Percentiles rank a stretch among this genome's conserved stretches.
These are phyloP conservation scores for Candida smagusa DNA, from an alignment of 1,139 yeast genomes.

Conservation along the genomic window DNA sequence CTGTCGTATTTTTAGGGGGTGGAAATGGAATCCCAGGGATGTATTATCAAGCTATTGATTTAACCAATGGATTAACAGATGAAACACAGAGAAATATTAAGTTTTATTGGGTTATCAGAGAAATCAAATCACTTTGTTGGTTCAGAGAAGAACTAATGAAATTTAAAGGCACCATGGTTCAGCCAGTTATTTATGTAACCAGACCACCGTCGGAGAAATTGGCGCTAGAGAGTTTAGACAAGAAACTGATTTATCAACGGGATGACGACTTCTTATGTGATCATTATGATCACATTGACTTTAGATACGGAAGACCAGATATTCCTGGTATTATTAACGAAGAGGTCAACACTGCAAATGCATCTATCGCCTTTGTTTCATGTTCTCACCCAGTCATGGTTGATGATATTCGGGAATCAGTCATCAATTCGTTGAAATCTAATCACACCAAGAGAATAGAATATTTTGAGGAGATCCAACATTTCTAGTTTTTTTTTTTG, in stretches of 20 bases:
- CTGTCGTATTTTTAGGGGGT: conserved; percentile 41
- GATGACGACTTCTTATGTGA: conserved; percentile 1
- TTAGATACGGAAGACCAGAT: conserved; percentile 43
- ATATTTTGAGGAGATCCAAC: conserved; percentile 7
- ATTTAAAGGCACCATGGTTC: conserved; percentile 20
- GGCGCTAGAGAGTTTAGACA: too few relatives aligned
- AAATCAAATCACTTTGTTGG: conserved; percentile 49
- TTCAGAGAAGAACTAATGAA: conserved; percentile 40
- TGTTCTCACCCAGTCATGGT: conserved; percentile 57
- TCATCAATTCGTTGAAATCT: conserved; percentile 1
- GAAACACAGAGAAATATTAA: conserved; percentile 9
- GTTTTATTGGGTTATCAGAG: conserved; percentile 37
- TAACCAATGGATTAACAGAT: conserved; percentile 15
- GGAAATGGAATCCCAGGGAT: conserved; percentile 70
- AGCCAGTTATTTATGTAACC: conserved; percentile 38
- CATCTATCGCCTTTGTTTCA: conserved; percentile 32
- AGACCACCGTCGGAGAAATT: conserved; percentile 9
- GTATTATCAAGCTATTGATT: conserved; percentile 26
- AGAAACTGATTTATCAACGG: too few relatives aligned
- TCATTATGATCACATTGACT: conserved; percentile 17
- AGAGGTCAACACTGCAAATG: conserved; percentile 27
- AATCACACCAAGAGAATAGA: conserved; percentile 6
- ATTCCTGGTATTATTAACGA: conserved; percentile 29
- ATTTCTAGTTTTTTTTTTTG: conserved; percentile 3
- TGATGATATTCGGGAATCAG: conserved; percentile 39